A percentile compares a stretch with the other conserved stretches of the same genome.
Evolutionary conservation across 1,284 basidiomycete species (phyloP).

Genomic region (Rhodotorula sp.): DNA sequence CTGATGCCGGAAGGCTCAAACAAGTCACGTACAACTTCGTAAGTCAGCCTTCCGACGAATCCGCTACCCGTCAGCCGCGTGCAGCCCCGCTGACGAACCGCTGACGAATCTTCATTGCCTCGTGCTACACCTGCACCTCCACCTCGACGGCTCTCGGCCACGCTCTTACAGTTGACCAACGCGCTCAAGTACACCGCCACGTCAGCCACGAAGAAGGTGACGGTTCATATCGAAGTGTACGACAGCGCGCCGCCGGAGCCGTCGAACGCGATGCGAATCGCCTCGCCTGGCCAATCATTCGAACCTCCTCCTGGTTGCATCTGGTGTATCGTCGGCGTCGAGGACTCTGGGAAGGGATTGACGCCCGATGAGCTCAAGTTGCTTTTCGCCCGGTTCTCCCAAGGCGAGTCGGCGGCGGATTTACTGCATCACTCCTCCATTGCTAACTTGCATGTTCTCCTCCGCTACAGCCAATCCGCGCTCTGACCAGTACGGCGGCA

Average conservation of each 20-base stretch:
- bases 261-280: slow-evolving; percentile 3
- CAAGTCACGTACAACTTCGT: slow-evolving; percentile 39
- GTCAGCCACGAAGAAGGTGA: slow-evolving; percentile 14
- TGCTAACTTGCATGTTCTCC: too few species aligned
- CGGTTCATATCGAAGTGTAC: slow-evolving; percentile 26
- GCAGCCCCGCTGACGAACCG: background rate
- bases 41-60: background rate
- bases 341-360: slow-evolving; percentile 38
- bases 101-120: background rate
- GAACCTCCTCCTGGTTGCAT: slow-evolving; percentile 4
- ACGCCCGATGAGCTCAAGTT: slow-evolving; percentile 27
- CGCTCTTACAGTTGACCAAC: slow-evolving; percentile 30
- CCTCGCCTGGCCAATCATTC: background rate
- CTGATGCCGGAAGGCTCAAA: slow-evolving; percentile 38
- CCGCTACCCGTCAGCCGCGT: background rate
- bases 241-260: slow-evolving; percentile 11
- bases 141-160: background rate
- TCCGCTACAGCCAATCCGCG: slow-evolving; percentile 26
- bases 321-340: slow-evolving; percentile 13
- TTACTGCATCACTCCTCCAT: too few species aligned
- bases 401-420: background rate
- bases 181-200: slow-evolving; percentile 28
- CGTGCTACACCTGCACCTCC: background rate
- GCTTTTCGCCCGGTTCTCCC: slow-evolving; percentile 36
- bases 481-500: slow-evolving; percentile 33